Base-by-base conservation (phyloP, 1,284 basidiomycete genomes). In the Anthracocystis panici-leucophaei region DNA sequence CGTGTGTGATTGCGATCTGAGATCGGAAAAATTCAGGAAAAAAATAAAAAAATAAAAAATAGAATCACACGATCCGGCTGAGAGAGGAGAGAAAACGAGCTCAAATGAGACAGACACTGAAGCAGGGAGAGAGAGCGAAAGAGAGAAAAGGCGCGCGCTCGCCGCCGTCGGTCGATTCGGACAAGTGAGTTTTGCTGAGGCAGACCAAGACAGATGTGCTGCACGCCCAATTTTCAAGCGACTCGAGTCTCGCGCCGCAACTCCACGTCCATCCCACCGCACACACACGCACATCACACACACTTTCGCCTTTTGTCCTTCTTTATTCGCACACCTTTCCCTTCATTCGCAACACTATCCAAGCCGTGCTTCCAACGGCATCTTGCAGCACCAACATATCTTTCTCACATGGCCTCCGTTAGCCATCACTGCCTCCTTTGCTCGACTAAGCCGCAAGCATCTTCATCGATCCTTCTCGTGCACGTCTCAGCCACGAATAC, bases 241-340 rank as follows among this genome's bases (percentile, higher is more conserved):
- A 20, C 18, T 27, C 25, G 38, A 42, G 35, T 29, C 55, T 57
- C 56, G 46, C 46, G 56, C 46, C 46, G 56, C 56, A 57, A 49
- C 56, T 57, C 56, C 25, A 57, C 38, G 56, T 57, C 56, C 56
- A 57, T 57, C 56, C 38, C 46, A 27, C 33, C 41, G 18, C 48
- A 31, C 23, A 31, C 21, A 27, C n/a, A 27, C 51, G 41, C 23
- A 23, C 48, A 27, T 27, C 27, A n/a, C 48, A 8, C 27, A 16
- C 48, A 44, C 51, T 42, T 53, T 20, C 27, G 27, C 7, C 31
- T 52, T 27, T 41, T 42, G 23, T 41, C 31, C 29, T 20, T 44
- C 41, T 8, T 31, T 31, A 29, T 18, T 49, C 45, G 23, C 45
- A 46, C 45, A 46, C 29, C 48, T n/a, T 29, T 27, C 4, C 27